These are phyloP conservation scores for Mucor piriformis DNA, from an alignment of 371 early-diverging fungal species.

Conservation along the genomic window DNA sequence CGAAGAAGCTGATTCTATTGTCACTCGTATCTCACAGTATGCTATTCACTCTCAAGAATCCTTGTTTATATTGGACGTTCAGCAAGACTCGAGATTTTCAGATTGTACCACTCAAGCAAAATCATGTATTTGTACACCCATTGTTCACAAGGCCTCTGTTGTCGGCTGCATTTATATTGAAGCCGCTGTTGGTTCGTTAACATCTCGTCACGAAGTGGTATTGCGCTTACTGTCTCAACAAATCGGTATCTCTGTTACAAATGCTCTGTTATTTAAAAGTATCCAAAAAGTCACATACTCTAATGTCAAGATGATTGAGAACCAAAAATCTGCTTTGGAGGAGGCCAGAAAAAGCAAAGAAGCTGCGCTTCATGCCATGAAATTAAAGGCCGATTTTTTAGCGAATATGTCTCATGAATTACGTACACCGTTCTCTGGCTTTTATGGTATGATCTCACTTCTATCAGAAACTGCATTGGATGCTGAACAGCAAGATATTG, in stretches of 20 bases:
- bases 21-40: slow-evolving; percentile 46
- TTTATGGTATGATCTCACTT: slow-evolving; percentile 65
- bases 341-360: slow-evolving; percentile 56
- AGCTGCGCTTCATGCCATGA: slow-evolving; percentile 53
- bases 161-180: slow-evolving; percentile 68
- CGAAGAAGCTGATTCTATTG: slow-evolving; percentile 43
- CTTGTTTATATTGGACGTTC: slow-evolving; percentile 38
- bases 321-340: slow-evolving; percentile 50
- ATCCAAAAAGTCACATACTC: slow-evolving; percentile 50
- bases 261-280: slow-evolving; percentile 58
- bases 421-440: slow-evolving; percentile 64
- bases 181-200: slow-evolving; percentile 52
- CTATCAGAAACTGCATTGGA: slow-evolving; percentile 58
- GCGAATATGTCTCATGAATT: slow-evolving; percentile 70
- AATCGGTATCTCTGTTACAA: slow-evolving; percentile 64
- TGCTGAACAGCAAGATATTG: slow-evolving; percentile 63
- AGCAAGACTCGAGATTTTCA: slow-evolving; percentile 48
- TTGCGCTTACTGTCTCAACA: slow-evolving; percentile 59
- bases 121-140: slow-evolving; percentile 62
- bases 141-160: slow-evolving; percentile 56
- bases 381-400: slow-evolving; percentile 56
- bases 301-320: slow-evolving; percentile 56
- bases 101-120: slow-evolving; percentile 37
- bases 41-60: slow-evolving; percentile 47
- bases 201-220: slow-evolving; percentile 55